These are phyloP conservation scores for Dactylellina parvicollis DNA, from an alignment of 2,329 filamentous ascomycete genomes.

Conservation along the genomic window DNA sequence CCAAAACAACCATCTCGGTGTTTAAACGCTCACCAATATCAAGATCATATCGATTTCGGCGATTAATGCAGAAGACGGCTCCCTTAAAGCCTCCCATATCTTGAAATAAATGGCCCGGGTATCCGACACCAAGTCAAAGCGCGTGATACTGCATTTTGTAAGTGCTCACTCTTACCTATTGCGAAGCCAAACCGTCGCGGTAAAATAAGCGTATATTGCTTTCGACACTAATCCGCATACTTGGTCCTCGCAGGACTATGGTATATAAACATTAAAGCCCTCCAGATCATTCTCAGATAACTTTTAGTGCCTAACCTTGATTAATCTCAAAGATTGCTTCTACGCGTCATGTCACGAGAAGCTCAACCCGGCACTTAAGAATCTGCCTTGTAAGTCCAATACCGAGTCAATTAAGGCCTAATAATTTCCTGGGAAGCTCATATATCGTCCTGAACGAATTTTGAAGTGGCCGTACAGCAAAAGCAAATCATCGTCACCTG, in stretches of 20 bases:
- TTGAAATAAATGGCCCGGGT: constrained; percentile 18
- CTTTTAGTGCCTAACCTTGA: constrained; percentile 6
- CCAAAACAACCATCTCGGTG: too few species aligned
- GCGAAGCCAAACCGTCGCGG: too few species aligned
- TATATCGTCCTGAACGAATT: background rate
- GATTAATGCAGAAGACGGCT: background rate
- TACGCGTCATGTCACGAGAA: constrained; percentile 53
- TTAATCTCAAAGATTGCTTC: constrained; percentile 34
- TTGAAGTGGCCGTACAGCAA: constrained; percentile 83
- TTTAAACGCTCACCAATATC: too few species aligned
- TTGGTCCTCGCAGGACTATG: constrained; percentile 34
- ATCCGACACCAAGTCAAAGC: constrained; percentile 28
- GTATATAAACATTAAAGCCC: constrained; percentile 3
- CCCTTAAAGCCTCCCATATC: background rate
- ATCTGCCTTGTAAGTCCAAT: constrained; percentile 43
- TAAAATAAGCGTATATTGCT: too few species aligned
- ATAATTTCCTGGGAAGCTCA: background rate
- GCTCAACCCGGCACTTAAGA: constrained; percentile 42
- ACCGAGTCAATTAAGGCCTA: too few species aligned
- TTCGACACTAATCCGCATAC: background rate
- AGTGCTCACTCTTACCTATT: background rate
- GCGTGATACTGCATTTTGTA: constrained; percentile 51
- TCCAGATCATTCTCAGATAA: background rate
- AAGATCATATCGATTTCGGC: too few species aligned
- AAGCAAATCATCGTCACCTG: constrained; percentile 93